Base-by-base conservation (phyloP, 129 eudicot species). In the Pulicaria dysenterica region DNA sequence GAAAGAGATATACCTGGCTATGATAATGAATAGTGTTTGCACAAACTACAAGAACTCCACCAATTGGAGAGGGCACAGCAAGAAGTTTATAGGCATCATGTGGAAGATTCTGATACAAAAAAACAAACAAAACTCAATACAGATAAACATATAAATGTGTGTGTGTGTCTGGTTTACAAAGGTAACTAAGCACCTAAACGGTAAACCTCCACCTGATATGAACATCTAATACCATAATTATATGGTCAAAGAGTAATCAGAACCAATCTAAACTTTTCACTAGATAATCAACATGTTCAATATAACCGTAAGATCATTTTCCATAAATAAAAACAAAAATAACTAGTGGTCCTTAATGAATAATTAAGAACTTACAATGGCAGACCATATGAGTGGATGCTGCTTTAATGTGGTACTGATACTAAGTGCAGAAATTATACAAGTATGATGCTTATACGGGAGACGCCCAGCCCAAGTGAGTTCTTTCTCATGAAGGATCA, bases 21-120 rank as follows among this genome's bases (percentile, higher is more conserved):
- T 95, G 99, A 82, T 95, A 95, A 85, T 95, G 91, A 73, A 95
- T 81, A 41, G 91, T 81, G 85, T 95, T 95, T 56, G 96, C 88
- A 83, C 91, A 77, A 65, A 95, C 81, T 40, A 88, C 90, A 75
- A 95, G 81, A 73, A 95, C 96, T 68, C 99, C 99, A 64, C 99
- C 99, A 77, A 94, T 81, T 65, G 99, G 99, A 78, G 99, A 84
- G 66, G 99, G 99, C 75, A 95, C 99, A 14, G 99, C 91, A 79
- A 95, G 97, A 68, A 95, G 99, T 88, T 95, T 95, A 82, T 91
- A 88, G 58, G 97, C 97, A 82, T 95, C 99, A 83, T 88, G 95
- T 55, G 99, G 96, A 51, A 94, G 94, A 79, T 88, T 88, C 99
- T 94, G 86, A 72, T 49, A 60, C 53, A 48, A 48, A 75, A 61